Conservation (phyloP, 148 eudicot genomes). For the Cornus controversa region DNA sequence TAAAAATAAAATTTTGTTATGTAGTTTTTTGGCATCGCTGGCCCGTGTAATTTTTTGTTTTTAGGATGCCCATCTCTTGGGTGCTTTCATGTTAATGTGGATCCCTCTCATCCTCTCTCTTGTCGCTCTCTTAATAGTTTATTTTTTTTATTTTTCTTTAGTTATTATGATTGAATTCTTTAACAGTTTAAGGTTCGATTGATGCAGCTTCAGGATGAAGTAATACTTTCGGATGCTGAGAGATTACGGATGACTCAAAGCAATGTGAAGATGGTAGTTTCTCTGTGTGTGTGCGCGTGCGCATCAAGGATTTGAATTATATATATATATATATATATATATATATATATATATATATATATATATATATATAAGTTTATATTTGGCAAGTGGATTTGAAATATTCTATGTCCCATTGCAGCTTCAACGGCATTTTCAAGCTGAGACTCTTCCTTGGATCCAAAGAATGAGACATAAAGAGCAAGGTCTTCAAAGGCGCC, state of each 20-base stretch:
- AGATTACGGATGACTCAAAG: conserved; percentile 78
- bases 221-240: conserved; percentile 80
- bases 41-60: background rate
- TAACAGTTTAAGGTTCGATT: conserved; percentile 7
- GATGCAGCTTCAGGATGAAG: conserved; percentile 96
- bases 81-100: background rate
- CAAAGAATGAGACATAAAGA: conserved; percentile 92
- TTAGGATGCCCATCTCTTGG: background rate
- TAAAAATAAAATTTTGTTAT: background rate
- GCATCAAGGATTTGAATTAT: background rate
- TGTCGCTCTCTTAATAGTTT: background rate
- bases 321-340: too few relatives aligned
- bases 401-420: conserved; percentile 27
- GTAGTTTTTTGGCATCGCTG: background rate
- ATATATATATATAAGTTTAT: background rate
- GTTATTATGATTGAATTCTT: background rate
- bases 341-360: background rate
- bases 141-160: background rate
- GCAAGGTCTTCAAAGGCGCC: conserved; percentile 91
- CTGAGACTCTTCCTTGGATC: conserved; percentile 89
- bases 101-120: background rate
- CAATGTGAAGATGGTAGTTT: conserved; percentile 80
- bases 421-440: conserved; percentile 97
- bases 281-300: too few relatives aligned
- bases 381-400: background rate